Conservation (phyloP, 768 basidiomycete species). For the Kwoniella dendrophila region DNA sequence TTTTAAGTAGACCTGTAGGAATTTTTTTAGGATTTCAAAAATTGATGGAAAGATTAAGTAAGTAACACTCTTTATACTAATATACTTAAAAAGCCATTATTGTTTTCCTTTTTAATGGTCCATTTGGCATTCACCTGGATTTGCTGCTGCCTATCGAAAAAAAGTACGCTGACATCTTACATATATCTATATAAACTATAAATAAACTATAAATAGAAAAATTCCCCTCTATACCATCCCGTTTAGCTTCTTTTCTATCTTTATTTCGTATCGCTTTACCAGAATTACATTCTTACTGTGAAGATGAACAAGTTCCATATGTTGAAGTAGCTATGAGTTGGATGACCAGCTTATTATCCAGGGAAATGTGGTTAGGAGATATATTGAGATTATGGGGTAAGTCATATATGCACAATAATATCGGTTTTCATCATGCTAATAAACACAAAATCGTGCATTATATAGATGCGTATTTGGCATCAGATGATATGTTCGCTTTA, state of each 20-base stretch:
- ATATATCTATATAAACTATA: too few relatives aligned
- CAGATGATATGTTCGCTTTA: constrained; percentile 50
- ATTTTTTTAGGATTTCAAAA: constrained; percentile 48
- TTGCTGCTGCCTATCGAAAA: not conserved
- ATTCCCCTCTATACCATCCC: constrained; percentile 43
- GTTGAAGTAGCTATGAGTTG: constrained; percentile 56
- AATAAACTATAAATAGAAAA: constrained; percentile 18
- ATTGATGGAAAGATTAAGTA: constrained; percentile 40
- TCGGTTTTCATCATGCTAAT: too few relatives aligned
- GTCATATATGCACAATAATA: constrained; percentile 6
- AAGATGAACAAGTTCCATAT: constrained; percentile 49
- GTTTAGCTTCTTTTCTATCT: constrained; percentile 41
- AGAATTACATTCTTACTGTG: constrained; percentile 46
- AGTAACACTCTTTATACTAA: constrained; percentile 16
- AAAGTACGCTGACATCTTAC: too few relatives aligned
- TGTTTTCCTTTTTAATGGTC: not conserved
- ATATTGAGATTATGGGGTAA: constrained; percentile 49
- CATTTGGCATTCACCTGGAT: not conserved
- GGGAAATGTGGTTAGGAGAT: constrained; percentile 50
- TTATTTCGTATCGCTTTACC: constrained; percentile 43
- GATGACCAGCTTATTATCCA: constrained; percentile 39
- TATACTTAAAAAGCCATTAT: not conserved
- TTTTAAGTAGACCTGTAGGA: constrained; percentile 35
- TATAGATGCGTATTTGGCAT: constrained; percentile 48
- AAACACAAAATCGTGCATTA: not conserved